These are phyloP conservation scores for Fusarium redolens DNA, from an alignment of 2,329 filamentous ascomycete genomes.

Conservation along the genomic window DNA sequence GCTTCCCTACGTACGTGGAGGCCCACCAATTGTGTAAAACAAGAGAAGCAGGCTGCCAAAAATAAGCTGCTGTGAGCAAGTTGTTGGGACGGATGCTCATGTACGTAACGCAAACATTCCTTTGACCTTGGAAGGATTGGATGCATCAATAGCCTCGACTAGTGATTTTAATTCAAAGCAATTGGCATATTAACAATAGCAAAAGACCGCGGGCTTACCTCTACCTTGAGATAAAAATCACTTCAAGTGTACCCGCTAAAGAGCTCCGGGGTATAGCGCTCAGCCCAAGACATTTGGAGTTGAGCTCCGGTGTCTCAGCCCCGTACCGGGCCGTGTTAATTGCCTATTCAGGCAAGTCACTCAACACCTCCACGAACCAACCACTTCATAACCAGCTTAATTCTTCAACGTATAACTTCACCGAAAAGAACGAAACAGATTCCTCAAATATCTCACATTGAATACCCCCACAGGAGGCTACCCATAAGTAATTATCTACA, in stretches of 20 bases:
- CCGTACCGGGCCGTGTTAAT: not conserved
- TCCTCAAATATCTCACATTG: conserved; percentile 46
- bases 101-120: not conserved
- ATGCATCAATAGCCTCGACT: not conserved
- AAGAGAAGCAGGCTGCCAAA: not conserved
- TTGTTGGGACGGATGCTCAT: not conserved
- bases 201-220: not conserved
- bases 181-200: not conserved
- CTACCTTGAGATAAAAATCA: not conserved
- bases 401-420: not conserved
- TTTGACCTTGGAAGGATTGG: not conserved
- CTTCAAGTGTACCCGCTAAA: not conserved
- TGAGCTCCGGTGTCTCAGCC: not conserved
- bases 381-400: not conserved
- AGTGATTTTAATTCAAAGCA: not conserved
- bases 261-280: not conserved
- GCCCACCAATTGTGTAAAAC: not conserved
- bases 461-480: conserved; percentile 45
- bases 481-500: conserved; percentile 45
- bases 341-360: not conserved
- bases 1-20: no score
- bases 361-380: not conserved
- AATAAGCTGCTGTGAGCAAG: not conserved
- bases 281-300: not conserved
- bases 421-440: not conserved